Conservation (phyloP, 176 grass and related monocot genomes). For the Puya raimondii region DNA sequence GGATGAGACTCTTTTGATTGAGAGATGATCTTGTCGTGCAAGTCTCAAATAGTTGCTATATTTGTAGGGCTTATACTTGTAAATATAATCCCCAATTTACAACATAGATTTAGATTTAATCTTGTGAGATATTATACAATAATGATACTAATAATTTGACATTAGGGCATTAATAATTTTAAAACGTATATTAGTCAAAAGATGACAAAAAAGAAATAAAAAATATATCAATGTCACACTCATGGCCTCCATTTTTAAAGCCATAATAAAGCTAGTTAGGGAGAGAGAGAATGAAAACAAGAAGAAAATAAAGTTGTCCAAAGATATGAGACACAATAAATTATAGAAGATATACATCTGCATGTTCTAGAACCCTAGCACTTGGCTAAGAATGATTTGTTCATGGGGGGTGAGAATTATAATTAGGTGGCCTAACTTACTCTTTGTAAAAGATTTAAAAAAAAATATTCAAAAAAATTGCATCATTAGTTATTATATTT, state of each 20-base stretch:
- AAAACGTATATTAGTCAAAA: background rate
- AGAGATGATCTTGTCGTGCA: slow-evolving; percentile 4
- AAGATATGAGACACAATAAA: slow-evolving; percentile 30
- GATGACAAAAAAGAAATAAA: background rate
- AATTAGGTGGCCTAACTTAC: slow-evolving; percentile 35
- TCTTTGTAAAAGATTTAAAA: background rate
- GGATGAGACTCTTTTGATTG: background rate
- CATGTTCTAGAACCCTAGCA: slow-evolving; percentile 25
- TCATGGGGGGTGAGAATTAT: background rate
- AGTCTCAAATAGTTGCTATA: slow-evolving; percentile 1
- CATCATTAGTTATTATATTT: background rate
- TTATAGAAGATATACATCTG: slow-evolving; percentile 11
- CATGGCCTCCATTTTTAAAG: background rate
- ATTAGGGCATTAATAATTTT: background rate
- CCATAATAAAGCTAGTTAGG: no score
- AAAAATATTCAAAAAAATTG: background rate
- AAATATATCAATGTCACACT: background rate
- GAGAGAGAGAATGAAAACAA: no score
- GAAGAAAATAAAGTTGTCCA: slow-evolving; percentile 8
- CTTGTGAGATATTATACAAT: background rate
- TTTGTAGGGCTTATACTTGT: background rate
- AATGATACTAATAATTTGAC: no score
- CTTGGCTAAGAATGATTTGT: slow-evolving; percentile 25
- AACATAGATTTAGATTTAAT: no score
- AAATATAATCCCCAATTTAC: background rate